Conservation (phyloP, 768 basidiomycete genomes). For the Tephrocybe sp. region DNA sequence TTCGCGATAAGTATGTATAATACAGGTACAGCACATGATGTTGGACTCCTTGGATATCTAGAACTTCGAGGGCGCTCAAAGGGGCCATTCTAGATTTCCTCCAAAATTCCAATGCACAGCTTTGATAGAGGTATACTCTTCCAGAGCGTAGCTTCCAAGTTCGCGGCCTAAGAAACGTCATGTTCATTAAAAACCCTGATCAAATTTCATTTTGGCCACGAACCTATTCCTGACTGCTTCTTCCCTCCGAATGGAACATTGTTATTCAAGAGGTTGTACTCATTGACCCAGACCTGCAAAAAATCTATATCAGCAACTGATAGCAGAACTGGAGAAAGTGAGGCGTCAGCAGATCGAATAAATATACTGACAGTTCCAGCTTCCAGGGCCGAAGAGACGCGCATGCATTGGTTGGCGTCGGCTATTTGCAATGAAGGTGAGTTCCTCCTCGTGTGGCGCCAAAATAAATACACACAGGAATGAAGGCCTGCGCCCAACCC, state of each 20-base stretch:
- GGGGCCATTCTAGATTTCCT: conserved; percentile 76
- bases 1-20: too few species aligned
- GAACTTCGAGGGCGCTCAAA: conserved; percentile 51
- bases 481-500: conserved; percentile 93
- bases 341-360: conserved; percentile 11
- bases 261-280: conserved; percentile 80
- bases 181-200: background rate
- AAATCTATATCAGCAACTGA: background rate
- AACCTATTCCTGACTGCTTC: conserved; percentile 88
- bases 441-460: background rate
- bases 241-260: conserved; percentile 96
- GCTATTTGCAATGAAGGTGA: conserved; percentile 32
- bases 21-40: too few species aligned
- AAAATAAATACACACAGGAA: conserved; percentile 56
- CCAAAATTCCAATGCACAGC: conserved; percentile 90
- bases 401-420: conserved; percentile 87
- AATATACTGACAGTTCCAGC: conserved; percentile 74
- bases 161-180: conserved; percentile 63
- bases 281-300: conserved; percentile 85
- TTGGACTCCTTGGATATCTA: too few species aligned
- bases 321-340: conserved; percentile 5
- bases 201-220: too few species aligned
- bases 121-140: conserved; percentile 82
- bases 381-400: conserved; percentile 82
- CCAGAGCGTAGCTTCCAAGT: conserved; percentile 81